Conservation (phyloP, 805 yeast species). For the Ogataea glucozyma region DNA sequence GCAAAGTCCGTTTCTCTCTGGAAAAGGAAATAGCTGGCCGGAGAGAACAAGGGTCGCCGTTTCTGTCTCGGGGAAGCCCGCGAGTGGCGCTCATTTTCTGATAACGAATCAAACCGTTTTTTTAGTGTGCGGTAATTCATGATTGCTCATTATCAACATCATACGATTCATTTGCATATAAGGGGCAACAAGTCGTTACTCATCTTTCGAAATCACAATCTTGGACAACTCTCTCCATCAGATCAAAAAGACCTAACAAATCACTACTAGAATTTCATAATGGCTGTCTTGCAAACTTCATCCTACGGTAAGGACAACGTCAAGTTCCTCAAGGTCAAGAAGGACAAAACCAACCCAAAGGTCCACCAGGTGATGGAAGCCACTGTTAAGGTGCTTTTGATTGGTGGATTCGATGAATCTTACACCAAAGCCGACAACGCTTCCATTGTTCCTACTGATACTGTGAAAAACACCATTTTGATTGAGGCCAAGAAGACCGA, state of each 20-base stretch:
- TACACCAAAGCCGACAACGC: slow-evolving; percentile 88
- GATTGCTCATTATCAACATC: slow-evolving; percentile 3
- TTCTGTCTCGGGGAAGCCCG: slow-evolving; percentile 7
- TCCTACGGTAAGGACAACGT: slow-evolving; percentile 93
- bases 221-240: neutral
- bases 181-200: neutral
- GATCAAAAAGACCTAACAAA: too few relatives aligned
- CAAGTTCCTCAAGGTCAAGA: slow-evolving; percentile 85
- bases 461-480: slow-evolving; percentile 85
- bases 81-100: slow-evolving; percentile 1
- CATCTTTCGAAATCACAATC: too few relatives aligned
- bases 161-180: slow-evolving; percentile 2
- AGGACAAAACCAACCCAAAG: slow-evolving; percentile 69
- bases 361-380: slow-evolving; percentile 85
- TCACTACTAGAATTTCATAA: slow-evolving; percentile 5
- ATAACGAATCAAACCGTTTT: slow-evolving; percentile 7
- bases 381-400: slow-evolving; percentile 70
- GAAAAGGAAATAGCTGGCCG: slow-evolving; percentile 2
- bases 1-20: neutral
- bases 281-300: slow-evolving; percentile 39
- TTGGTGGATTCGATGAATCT: slow-evolving; percentile 76
- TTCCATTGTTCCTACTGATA: slow-evolving; percentile 91
- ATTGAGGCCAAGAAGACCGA: slow-evolving; percentile 80
- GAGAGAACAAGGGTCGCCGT: slow-evolving; percentile 3
- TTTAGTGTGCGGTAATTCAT: slow-evolving; percentile 6